phyloP scores from a whole-genome alignment of 2,329 filamentous ascomycete species.

The Calonectria ilicicola region DNA sequence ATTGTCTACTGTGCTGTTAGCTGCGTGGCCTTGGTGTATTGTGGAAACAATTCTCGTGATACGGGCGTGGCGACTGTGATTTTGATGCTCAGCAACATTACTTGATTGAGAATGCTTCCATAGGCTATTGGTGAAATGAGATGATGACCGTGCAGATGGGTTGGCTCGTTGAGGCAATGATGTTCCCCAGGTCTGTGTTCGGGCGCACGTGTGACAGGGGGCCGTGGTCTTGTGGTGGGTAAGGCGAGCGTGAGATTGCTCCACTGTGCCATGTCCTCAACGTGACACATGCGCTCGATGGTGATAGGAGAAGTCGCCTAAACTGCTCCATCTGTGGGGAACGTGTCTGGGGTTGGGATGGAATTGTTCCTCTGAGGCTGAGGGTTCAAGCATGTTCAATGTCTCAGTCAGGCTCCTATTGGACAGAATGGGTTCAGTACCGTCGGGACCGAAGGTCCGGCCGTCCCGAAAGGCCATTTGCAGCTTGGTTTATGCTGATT shows the following conservation, averaged over 20 bases:
- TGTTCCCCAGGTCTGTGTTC: neutral
- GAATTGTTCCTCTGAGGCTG: neutral
- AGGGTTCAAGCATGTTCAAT: neutral
- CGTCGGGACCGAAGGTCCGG: neutral
- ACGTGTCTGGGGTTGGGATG: neutral
- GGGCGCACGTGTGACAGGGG: neutral
- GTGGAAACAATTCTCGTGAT: neutral
- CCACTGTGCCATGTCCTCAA: neutral
- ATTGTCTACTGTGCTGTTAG: neutral
- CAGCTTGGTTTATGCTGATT: neutral
- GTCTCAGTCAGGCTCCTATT: neutral
- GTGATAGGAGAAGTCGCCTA: conserved; percentile 7
- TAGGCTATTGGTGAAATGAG: neutral
- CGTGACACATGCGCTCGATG: neutral
- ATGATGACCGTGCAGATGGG: conserved; percentile 1
- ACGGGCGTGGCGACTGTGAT: neutral
- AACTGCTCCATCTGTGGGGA: neutral
- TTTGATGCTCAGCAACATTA: conserved; percentile 1
- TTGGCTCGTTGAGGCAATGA: conserved; percentile 1
- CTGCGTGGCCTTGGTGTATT: neutral
- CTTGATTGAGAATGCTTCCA: neutral
- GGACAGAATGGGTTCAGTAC: neutral
- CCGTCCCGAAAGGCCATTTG: neutral
- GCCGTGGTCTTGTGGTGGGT: neutral
- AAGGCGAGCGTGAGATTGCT: neutral